Conservation (phyloP, 129 eudicot genomes). For the Chrysanthemum makinoi region DNA sequence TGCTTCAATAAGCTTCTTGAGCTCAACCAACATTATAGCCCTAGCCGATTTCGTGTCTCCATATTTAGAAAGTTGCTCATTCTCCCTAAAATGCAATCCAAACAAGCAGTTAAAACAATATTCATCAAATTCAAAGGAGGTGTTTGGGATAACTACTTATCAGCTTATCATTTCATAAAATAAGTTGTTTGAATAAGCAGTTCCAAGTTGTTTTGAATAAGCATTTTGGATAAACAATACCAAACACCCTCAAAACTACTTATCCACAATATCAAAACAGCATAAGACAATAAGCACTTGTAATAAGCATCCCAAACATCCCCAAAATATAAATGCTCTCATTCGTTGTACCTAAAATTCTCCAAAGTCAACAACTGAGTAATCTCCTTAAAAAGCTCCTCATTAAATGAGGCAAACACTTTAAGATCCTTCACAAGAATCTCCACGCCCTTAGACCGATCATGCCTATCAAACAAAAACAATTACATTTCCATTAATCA, state of each 20-base stretch:
- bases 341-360: conserved; percentile 68
- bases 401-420: conserved; percentile 92
- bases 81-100: conserved; percentile 56
- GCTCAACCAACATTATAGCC: conserved; percentile 89
- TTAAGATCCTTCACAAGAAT: conserved; percentile 93
- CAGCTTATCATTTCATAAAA: too few relatives aligned
- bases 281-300: too few relatives aligned
- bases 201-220: too few relatives aligned
- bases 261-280: too few relatives aligned
- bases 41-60: conserved; percentile 95
- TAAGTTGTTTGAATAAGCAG: too few relatives aligned
- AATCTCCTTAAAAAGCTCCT: conserved; percentile 89
- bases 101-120: background rate
- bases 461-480: conserved; percentile 45
- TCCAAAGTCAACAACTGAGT: conserved; percentile 82
- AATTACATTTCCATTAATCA: conserved; percentile 13
- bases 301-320: too few relatives aligned
- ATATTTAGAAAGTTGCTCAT: conserved; percentile 84
- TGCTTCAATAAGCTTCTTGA: conserved; percentile 90
- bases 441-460: conserved; percentile 83
- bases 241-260: too few relatives aligned
- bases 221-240: too few relatives aligned
- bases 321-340: background rate
- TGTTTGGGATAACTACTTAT: too few relatives aligned
- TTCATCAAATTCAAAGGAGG: background rate